A percentile compares a stretch with the other conserved stretches of the same genome.
These are phyloP conservation scores for Annulohypoxylon truncatum DNA, from an alignment of 2,329 filamentous ascomycete genomes.

Conservation along the genomic window DNA sequence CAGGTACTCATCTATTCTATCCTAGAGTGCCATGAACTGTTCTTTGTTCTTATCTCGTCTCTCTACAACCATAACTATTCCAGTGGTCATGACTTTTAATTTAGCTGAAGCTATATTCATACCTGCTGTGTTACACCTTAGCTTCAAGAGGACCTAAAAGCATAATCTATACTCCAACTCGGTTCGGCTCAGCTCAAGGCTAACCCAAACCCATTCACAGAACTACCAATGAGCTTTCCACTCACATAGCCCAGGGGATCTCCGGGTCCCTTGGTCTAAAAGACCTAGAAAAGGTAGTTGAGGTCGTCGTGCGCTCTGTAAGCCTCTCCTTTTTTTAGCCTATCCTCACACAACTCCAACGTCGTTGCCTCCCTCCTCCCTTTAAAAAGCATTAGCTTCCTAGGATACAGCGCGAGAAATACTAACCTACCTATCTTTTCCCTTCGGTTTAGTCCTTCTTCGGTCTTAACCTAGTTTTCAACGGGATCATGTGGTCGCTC, in stretches of 20 bases:
- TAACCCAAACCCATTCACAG: conserved; percentile 48
- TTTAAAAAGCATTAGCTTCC: too few relatives aligned
- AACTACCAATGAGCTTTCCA: conserved; percentile 67
- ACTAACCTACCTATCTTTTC: background rate
- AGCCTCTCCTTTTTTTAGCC: conserved; percentile 44
- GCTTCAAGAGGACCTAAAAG: background rate
- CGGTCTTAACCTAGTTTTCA: conserved; percentile 77
- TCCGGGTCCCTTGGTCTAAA: conserved; percentile 59
- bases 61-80: background rate
- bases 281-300: conserved; percentile 56
- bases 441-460: conserved; percentile 72
- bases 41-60: background rate
- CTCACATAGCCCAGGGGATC: conserved; percentile 59
- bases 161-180: background rate
- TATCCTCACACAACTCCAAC: background rate
- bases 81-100: background rate
- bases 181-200: background rate
- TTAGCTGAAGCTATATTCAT: background rate
- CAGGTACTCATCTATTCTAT: background rate
- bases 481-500: conserved; percentile 85
- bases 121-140: background rate
- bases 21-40: background rate
- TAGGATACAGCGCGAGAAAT: background rate
- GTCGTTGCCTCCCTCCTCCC: background rate
- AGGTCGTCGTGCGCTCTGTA: conserved; percentile 62